A percentile compares a stretch with the other conserved stretches of the same genome.
Conservation (phyloP, 2,329 filamentous ascomycete species). For the Aspergillus fijiensis region DNA sequence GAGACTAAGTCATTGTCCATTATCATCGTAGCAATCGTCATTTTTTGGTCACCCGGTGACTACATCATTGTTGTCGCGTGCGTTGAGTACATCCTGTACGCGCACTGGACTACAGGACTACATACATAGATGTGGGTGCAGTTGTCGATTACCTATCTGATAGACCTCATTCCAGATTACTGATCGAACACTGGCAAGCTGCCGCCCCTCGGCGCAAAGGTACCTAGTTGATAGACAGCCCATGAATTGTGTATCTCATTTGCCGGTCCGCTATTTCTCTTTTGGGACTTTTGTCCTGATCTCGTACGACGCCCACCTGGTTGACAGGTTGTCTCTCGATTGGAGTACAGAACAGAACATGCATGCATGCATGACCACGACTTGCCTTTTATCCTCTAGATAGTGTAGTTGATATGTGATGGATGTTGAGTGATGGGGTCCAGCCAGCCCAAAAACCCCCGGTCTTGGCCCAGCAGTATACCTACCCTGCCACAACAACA, state of each 20-base stretch:
- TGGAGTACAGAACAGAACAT: neutral
- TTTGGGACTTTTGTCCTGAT: neutral
- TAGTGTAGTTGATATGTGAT: neutral
- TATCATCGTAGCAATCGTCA: neutral
- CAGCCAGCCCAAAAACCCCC: neutral
- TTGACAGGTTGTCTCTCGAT: constrained; percentile 11
- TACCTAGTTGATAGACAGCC: no score
- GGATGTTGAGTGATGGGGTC: neutral
- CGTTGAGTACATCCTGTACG: neutral
- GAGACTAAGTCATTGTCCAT: no score
- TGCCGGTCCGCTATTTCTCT: constrained; percentile 4
- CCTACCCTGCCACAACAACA: neutral
- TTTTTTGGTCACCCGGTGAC: neutral
- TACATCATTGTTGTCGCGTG: neutral
- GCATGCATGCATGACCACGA: constrained; percentile 7
- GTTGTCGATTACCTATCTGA: neutral
- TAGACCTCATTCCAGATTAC: neutral
- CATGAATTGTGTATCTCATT: constrained; percentile 11
- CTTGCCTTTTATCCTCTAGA: neutral
- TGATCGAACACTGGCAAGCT: neutral
- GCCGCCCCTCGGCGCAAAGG: no score
- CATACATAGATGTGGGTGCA: no score
- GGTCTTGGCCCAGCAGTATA: neutral
- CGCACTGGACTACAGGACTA: no score
- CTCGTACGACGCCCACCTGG: constrained; percentile 8